Evolutionary conservation across 2,329 filamentous ascomycete species (phyloP).

Genomic region (Fusarium secorum): DNA sequence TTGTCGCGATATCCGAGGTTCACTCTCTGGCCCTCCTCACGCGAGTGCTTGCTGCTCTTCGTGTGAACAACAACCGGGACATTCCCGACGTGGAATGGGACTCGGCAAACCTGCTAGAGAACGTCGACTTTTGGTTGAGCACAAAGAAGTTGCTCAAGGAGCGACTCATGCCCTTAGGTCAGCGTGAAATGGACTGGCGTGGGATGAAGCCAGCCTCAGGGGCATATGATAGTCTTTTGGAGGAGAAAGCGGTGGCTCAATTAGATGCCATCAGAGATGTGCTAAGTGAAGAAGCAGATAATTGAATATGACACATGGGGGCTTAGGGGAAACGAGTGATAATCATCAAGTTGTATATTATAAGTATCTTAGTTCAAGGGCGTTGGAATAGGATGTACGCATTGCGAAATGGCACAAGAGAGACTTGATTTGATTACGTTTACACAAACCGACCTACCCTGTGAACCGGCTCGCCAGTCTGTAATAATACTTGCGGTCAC

Average conservation of each 20-base stretch:
- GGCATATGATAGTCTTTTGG: slow-evolving; percentile 69
- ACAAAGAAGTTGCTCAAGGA: slow-evolving; percentile 74
- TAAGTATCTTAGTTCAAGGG: slow-evolving; percentile 36
- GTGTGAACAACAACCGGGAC: slow-evolving; percentile 71
- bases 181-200: slow-evolving; percentile 73
- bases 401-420: slow-evolving; percentile 30
- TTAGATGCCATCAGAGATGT: slow-evolving; percentile 67
- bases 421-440: slow-evolving; percentile 18
- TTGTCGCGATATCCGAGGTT: slow-evolving; percentile 77
- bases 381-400: slow-evolving; percentile 37
- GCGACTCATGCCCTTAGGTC: slow-evolving; percentile 75
- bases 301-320: slow-evolving; percentile 28
- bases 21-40: slow-evolving; percentile 81
- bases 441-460: not conserved
- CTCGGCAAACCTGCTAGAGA: slow-evolving; percentile 73
- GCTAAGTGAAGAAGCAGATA: slow-evolving; percentile 60
- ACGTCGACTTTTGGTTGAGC: slow-evolving; percentile 82
- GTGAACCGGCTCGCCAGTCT: not conserved
- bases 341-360: slow-evolving; percentile 36
- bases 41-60: slow-evolving; percentile 73
- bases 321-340: slow-evolving; percentile 18
- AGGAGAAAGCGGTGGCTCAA: slow-evolving; percentile 77
- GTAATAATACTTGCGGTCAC: not conserved
- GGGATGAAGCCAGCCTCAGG: slow-evolving; percentile 50
- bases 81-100: slow-evolving; percentile 82